Evolutionary conservation across 1,139 yeast genomes (phyloP).

Genomic region (Kodamaea anthophila): DNA sequence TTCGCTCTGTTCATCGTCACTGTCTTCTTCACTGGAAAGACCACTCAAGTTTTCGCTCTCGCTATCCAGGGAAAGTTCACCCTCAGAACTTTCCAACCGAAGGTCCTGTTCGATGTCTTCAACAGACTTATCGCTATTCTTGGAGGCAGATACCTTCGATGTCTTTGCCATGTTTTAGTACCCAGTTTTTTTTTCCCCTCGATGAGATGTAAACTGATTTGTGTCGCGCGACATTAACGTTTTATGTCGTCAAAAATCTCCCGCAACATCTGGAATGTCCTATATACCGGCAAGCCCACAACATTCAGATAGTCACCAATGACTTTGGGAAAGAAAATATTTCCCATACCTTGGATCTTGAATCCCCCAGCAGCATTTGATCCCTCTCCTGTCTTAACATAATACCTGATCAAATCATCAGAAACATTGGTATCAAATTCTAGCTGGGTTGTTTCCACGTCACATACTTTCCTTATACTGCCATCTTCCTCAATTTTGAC

Average conservation of each 20-base stretch:
- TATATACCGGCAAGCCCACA: slow-evolving; percentile 79
- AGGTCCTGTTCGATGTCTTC: slow-evolving; percentile 28
- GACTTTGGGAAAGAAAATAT: slow-evolving; percentile 53
- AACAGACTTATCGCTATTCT: slow-evolving; percentile 15
- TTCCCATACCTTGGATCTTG: slow-evolving; percentile 71
- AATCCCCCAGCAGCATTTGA: slow-evolving; percentile 88
- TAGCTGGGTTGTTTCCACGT: slow-evolving; percentile 21
- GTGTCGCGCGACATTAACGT: slow-evolving; percentile 2
- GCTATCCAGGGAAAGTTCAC: slow-evolving; percentile 10
- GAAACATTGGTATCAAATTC: slow-evolving; percentile 32
- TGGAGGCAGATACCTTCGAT: slow-evolving; percentile 6
- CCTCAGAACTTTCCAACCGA: slow-evolving; percentile 15
- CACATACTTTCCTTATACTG: slow-evolving; percentile 6
- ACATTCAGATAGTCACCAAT: slow-evolving; percentile 82
- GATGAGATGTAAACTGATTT: slow-evolving; percentile 8
- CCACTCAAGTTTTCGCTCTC: slow-evolving; percentile 20
- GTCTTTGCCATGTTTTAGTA: slow-evolving; percentile 3
- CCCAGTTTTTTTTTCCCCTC: slow-evolving; percentile 5
- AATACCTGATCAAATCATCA: slow-evolving; percentile 49
- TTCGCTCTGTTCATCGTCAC: slow-evolving; percentile 14
- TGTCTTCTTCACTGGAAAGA: slow-evolving; percentile 14
- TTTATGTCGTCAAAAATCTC: slow-evolving; percentile 5
- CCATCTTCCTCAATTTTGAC: slow-evolving; percentile 33
- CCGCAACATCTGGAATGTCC: slow-evolving; percentile 42
- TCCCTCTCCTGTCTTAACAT: slow-evolving; percentile 72